Evolutionary conservation across 805 yeast species (phyloP).

Genomic region (Dipodascopsis tothii): DNA sequence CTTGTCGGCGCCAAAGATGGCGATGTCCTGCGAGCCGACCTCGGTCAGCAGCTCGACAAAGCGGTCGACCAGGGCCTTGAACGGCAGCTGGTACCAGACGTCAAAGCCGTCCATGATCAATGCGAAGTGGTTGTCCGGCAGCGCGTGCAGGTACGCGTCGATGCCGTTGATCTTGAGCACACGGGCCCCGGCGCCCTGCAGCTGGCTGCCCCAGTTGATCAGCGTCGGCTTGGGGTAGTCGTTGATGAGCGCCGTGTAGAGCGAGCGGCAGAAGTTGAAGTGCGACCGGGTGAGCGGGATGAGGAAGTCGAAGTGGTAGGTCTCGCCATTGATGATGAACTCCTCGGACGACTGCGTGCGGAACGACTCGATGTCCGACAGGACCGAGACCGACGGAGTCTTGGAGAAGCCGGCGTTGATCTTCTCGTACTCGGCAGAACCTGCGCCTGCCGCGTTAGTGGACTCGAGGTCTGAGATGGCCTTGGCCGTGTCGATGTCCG

Average conservation of each 20-base stretch:
- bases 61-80: conserved; percentile 7
- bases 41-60: conserved; percentile 6
- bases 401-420: neutral
- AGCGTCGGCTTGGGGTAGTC: conserved; percentile 18
- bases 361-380: neutral
- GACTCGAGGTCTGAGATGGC: too few species aligned
- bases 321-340: conserved; percentile 7
- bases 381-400: neutral
- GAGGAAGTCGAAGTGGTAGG: conserved; percentile 15
- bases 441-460: too few species aligned
- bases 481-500: too few species aligned
- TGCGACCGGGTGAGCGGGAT: conserved; percentile 20
- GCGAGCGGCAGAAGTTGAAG: conserved; percentile 22
- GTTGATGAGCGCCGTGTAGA: conserved; percentile 16
- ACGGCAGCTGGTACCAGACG: conserved; percentile 19
- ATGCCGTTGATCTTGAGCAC: conserved; percentile 17
- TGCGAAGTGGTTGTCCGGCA: conserved; percentile 9
- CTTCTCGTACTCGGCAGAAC: too few species aligned
- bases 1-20: conserved; percentile 21
- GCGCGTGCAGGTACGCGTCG: conserved; percentile 10
- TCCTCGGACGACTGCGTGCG: neutral
- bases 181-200: conserved; percentile 10
- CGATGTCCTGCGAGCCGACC: neutral
- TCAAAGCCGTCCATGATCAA: conserved; percentile 20
- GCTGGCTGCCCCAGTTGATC: conserved; percentile 10